These are phyloP conservation scores for Euclidium syriacum DNA, from an alignment of 345 rosid genomes.

Conservation along the genomic window DNA sequence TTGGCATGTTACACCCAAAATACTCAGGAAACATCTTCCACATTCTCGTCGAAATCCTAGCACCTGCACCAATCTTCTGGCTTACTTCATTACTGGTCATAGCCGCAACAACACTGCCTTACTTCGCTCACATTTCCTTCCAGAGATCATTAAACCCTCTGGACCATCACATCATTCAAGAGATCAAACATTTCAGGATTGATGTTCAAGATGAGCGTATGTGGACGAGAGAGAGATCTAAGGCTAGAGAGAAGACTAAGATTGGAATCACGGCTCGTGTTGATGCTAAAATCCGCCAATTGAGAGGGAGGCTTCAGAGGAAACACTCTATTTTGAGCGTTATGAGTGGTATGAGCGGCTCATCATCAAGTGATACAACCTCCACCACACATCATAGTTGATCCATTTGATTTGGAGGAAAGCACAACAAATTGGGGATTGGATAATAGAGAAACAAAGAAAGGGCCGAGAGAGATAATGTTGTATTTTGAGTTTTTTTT, in stretches of 20 bases:
- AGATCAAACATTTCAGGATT: slow-evolving; percentile 50
- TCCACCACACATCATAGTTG: slow-evolving; percentile 27
- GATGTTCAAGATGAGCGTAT: slow-evolving; percentile 44
- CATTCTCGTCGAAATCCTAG: slow-evolving; percentile 44
- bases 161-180: slow-evolving; percentile 74
- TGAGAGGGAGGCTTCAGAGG: slow-evolving; percentile 25
- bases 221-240: slow-evolving; percentile 56
- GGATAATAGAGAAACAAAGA: slow-evolving; percentile 6
- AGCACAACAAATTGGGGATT: not conserved
- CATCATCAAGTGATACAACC: slow-evolving; percentile 29
- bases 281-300: slow-evolving; percentile 40
- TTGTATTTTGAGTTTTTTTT: slow-evolving; percentile 3
- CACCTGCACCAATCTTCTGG: slow-evolving; percentile 58
- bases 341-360: slow-evolving; percentile 27
- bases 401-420: not conserved
- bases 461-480: not conserved
- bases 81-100: slow-evolving; percentile 37
- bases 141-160: slow-evolving; percentile 48
- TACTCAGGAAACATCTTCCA: slow-evolving; percentile 37
- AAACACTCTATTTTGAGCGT: slow-evolving; percentile 26
- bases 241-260: slow-evolving; percentile 42
- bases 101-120: slow-evolving; percentile 45
- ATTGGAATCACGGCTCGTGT: slow-evolving; percentile 70
- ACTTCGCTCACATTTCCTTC: slow-evolving; percentile 38
- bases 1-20: slow-evolving; percentile 43